Evolutionary conservation across 371 early-diverging fungal genomes (phyloP).

Genomic region (Lichtheimia hyalospora): DNA sequence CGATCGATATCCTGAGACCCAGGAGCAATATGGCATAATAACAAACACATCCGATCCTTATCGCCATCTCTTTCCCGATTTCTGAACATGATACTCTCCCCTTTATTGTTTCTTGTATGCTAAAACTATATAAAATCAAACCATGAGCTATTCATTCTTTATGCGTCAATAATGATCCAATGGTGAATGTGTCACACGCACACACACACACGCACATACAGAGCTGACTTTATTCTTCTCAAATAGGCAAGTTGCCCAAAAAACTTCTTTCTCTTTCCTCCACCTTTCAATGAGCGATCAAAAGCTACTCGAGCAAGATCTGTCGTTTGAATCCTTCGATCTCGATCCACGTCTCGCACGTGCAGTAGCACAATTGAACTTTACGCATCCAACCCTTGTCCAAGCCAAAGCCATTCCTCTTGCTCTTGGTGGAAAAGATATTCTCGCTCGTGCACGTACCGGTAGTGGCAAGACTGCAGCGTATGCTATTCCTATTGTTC

Average conservation of each 20-base stretch:
- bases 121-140: not conserved
- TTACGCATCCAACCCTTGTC: conserved; percentile 88
- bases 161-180: no score
- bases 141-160: no score
- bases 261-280: not conserved
- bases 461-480: conserved; percentile 99
- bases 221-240: no score
- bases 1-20: conserved; percentile 87
- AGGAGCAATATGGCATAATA: conserved; percentile 56
- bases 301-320: conserved; percentile 18
- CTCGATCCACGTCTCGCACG: conserved; percentile 87
- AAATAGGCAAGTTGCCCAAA: not conserved
- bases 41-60: conserved; percentile 20
- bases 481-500: conserved; percentile 93
- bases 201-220: no score
- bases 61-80: conserved; percentile 30
- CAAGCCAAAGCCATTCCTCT: conserved; percentile 94
- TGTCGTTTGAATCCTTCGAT: conserved; percentile 63
- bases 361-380: conserved; percentile 81
- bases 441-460: conserved; percentile 97
- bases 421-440: conserved; percentile 94
- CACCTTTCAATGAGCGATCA: conserved; percentile 18
- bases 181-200: no score
- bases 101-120: not conserved
- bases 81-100: conserved; percentile 9